Conservation (phyloP, 129 eudicot species). For the Lonicera japonica region DNA sequence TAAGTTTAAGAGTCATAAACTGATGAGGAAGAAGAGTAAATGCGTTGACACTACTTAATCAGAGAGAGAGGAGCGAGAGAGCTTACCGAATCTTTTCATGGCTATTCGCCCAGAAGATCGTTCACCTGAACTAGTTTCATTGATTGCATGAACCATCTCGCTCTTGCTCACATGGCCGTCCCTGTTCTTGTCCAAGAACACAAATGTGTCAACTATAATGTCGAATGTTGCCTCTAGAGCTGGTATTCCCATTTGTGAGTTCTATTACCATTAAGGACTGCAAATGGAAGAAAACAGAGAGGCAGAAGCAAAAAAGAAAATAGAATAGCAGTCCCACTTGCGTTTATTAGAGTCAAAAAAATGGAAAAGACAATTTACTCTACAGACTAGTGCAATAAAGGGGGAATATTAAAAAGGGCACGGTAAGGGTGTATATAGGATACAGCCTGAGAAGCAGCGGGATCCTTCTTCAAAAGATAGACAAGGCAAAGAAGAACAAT, state of each 20-base stretch:
- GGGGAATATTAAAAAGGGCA: neutral
- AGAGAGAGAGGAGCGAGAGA: constrained; percentile 6
- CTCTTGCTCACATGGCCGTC: constrained; percentile 84
- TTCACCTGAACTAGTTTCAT: constrained; percentile 67
- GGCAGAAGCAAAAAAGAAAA: neutral
- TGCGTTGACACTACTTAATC: no score
- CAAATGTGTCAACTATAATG: constrained; percentile 83
- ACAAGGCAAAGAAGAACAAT: constrained; percentile 91
- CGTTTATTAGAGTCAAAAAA: neutral
- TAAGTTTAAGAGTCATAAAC: no score
- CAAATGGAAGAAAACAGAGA: neutral
- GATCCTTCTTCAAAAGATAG: constrained; percentile 68
- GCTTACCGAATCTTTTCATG: constrained; percentile 90
- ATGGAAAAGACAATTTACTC: neutral
- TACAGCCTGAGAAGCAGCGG: constrained; percentile 40
- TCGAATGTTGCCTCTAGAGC: constrained; percentile 78
- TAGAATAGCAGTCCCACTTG: neutral
- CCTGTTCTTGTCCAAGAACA: constrained; percentile 76
- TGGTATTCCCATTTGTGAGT: constrained; percentile 65
- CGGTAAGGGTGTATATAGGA: constrained; percentile 13
- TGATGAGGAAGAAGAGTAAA: neutral
- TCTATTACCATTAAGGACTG: constrained; percentile 45
- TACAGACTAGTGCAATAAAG: neutral
- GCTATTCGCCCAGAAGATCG: constrained; percentile 84
- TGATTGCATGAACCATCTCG: constrained; percentile 79